phyloP scores from a whole-genome alignment of 2,329 filamentous ascomycete genomes.

The Neoscytalidium dimidiatum region DNA sequence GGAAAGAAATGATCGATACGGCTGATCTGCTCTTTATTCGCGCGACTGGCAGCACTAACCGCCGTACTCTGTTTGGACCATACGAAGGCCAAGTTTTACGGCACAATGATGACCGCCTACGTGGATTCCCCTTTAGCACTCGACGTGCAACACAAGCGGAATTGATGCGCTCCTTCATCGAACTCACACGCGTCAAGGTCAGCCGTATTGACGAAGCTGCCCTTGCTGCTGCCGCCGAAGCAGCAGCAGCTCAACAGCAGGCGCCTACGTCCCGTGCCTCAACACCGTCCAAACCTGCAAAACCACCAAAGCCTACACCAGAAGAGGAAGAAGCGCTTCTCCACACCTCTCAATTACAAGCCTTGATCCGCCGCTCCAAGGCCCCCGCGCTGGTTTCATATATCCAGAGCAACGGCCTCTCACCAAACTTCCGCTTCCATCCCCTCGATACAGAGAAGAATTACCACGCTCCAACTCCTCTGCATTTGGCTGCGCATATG shows the following conservation, averaged over 20 bases:
- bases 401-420: slow-evolving; percentile 72
- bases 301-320: slow-evolving; percentile 66
- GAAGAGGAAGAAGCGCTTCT: slow-evolving; percentile 80
- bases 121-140: slow-evolving; percentile 92
- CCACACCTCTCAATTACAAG: slow-evolving; percentile 87
- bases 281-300: slow-evolving; percentile 48
- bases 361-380: slow-evolving; percentile 85
- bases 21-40: slow-evolving; percentile 86
- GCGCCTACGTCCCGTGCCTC: slow-evolving; percentile 29
- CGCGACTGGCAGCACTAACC: slow-evolving; percentile 83
- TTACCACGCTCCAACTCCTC: slow-evolving; percentile 77
- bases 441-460: slow-evolving; percentile 63
- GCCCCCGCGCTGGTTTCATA: slow-evolving; percentile 85
- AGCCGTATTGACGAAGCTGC: slow-evolving; percentile 72
- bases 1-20: slow-evolving; percentile 82
- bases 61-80: slow-evolving; percentile 83
- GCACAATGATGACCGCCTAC: slow-evolving; percentile 75
- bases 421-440: slow-evolving; percentile 72
- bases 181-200: slow-evolving; percentile 88
- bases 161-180: slow-evolving; percentile 90
- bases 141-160: slow-evolving; percentile 89
- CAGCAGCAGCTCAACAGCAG: slow-evolving; percentile 40
- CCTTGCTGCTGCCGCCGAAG: slow-evolving; percentile 51
- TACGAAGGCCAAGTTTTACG: slow-evolving; percentile 86
- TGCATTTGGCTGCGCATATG: slow-evolving; percentile 83